Evolutionary conservation across 345 rosid species (phyloP).

Genomic region (Pelargonium nanum): DNA sequence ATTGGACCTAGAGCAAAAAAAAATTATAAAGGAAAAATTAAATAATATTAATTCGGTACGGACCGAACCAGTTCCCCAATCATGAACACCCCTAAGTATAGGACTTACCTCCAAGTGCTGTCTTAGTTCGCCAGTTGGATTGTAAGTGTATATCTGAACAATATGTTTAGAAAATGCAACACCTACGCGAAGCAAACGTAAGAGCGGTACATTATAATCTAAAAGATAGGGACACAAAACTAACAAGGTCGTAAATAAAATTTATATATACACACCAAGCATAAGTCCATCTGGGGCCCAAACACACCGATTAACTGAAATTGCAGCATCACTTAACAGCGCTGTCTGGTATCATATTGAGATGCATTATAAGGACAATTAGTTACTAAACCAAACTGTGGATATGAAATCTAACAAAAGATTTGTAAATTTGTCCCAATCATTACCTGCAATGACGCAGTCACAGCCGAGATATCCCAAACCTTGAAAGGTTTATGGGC

Average conservation of each 20-base stretch:
- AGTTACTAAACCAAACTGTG: neutral
- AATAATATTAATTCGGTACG: too few species aligned
- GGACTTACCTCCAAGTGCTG: neutral
- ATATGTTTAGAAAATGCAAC: slow-evolving; percentile 75
- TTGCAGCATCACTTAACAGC: slow-evolving; percentile 43
- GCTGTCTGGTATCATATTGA: slow-evolving; percentile 23
- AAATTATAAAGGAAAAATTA: too few species aligned
- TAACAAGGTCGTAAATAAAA: neutral
- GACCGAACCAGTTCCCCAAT: too few species aligned
- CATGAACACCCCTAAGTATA: neutral
- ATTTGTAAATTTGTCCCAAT: neutral
- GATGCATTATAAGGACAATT: neutral
- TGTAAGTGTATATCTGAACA: slow-evolving; percentile 59
- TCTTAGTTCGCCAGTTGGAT: slow-evolving; percentile 20
- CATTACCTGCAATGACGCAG: slow-evolving; percentile 32
- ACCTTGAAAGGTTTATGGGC: slow-evolving; percentile 33
- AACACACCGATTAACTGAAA: slow-evolving; percentile 53
- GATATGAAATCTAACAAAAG: too few species aligned
- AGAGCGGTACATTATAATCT: neutral
- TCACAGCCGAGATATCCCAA: slow-evolving; percentile 30
- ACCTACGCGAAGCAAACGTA: slow-evolving; percentile 21
- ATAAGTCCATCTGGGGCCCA: slow-evolving; percentile 58
- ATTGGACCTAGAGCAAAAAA: too few species aligned
- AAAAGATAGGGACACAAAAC: neutral
- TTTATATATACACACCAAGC: slow-evolving; percentile 30